Evolutionary conservation across 352 stramenopile genomes (phyloP), one percentile per base, ranked within the genome.

Genomic region (Phytophthora brassicae): DNA sequence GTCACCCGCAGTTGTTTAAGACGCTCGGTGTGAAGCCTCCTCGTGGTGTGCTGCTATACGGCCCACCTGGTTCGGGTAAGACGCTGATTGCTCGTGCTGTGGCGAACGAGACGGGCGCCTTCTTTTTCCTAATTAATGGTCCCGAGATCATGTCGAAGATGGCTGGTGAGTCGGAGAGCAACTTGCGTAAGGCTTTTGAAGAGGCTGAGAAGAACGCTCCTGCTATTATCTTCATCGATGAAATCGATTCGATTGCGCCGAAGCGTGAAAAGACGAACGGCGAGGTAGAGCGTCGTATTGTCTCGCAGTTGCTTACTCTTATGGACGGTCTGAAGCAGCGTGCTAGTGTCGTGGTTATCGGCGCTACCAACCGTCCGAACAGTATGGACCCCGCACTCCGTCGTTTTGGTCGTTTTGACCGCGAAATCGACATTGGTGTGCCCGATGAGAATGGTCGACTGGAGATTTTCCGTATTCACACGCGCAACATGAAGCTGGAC

Each of bases 171-270:
- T 96, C 81, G 0, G 92, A 98, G 66, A 92, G 73, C 55, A 97
- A 98, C 74, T 49, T 97, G 51, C 88, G 97, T 38, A 98, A 99
- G 74, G 96, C 97, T 8, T 99, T 99, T 60, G 95, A 99, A 68
- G 95, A 99, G 74, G 97, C 97, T 0, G 97, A 99, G 80, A 99
- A 99, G 86, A 99, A 99, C 74, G 95, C 96, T 3, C 97, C 98
- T 19, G 92, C 96, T n/a, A 99, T 99, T 73, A 99, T 99, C 64
- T 99, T 99, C 69, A 99, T 99, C 74, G 98, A 99, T 80, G 98
- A 99, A 62, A 99, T 99, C 65, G 98, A 99, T 72, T 99, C 96
- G 13, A 92, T 95, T 57, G 97, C 96, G 8, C 97, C 97, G 1
- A 99, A 99, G 81, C 86, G 97, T 78, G 97, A 99, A 56, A 99